Percentiles rank a stretch among this genome's conserved stretches.
Conservation (phyloP, 345 rosid genomes). For the Gossypium raimondii region DNA sequence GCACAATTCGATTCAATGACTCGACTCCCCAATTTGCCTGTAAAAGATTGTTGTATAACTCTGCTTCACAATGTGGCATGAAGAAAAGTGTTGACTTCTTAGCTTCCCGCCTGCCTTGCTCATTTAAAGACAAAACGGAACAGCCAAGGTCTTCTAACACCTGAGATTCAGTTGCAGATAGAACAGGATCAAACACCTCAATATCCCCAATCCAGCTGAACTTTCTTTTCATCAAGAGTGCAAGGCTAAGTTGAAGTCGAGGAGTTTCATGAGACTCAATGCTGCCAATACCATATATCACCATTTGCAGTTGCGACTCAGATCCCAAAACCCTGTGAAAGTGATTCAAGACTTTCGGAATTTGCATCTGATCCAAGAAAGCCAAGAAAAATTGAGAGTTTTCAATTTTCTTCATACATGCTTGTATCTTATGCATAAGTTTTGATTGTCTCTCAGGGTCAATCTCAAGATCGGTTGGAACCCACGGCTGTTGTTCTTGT, state of each 20-base stretch:
- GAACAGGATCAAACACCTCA: slow-evolving; percentile 79
- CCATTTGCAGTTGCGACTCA: slow-evolving; percentile 50
- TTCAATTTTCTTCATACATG: slow-evolving; percentile 44
- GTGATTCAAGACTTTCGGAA: slow-evolving; percentile 36
- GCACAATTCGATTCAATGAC: slow-evolving; percentile 37
- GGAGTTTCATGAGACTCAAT: slow-evolving; percentile 78
- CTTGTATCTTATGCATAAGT: slow-evolving; percentile 47
- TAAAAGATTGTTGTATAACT: slow-evolving; percentile 62
- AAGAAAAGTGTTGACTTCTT: slow-evolving; percentile 65
- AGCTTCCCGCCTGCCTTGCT: slow-evolving; percentile 67
- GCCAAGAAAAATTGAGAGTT: slow-evolving; percentile 50
- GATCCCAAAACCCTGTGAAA: slow-evolving; percentile 54
- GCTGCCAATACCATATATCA: slow-evolving; percentile 82
- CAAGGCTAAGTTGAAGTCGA: slow-evolving; percentile 68
- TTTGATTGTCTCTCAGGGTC: slow-evolving; percentile 48
- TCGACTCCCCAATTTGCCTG: slow-evolving; percentile 61
- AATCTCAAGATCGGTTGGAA: slow-evolving; percentile 43
- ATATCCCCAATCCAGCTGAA: slow-evolving; percentile 67
- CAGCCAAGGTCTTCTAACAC: slow-evolving; percentile 68
- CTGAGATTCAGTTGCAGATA: slow-evolving; percentile 60
- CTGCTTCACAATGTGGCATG: slow-evolving; percentile 93
- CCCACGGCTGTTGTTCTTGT: slow-evolving; percentile 39
- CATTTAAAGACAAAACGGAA: slow-evolving; percentile 60
- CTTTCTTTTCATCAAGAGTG: slow-evolving; percentile 65
- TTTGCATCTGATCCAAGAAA: slow-evolving; percentile 56